Percentiles rank a stretch among this genome's conserved stretches.
phyloP scores from a whole-genome alignment of 1,139 yeast species.

The Entelexis paramagnoliae region DNA sequence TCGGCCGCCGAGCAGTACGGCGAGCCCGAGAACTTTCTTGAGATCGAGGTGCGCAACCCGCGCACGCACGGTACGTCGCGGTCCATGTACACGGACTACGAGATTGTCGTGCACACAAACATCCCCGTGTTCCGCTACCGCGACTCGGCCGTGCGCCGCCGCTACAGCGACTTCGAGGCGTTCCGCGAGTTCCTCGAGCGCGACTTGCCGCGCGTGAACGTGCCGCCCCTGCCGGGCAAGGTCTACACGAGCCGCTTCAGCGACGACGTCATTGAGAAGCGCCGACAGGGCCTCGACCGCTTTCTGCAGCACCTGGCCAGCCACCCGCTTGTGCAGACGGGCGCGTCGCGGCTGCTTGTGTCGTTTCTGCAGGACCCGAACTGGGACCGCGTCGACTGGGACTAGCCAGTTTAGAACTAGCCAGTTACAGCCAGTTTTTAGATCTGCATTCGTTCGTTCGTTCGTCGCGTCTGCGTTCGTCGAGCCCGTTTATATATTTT shows the following conservation, averaged over 20 bases:
- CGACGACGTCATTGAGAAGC: conserved; percentile 71
- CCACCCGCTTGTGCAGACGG: conserved; percentile 87
- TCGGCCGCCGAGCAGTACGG: conserved; percentile 63
- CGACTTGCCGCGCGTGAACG: conserved; percentile 65
- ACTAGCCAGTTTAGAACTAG: too few relatives aligned
- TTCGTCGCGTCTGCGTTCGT: too few relatives aligned
- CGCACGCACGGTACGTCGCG: conserved; percentile 54
- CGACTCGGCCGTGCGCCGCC: conserved; percentile 60
- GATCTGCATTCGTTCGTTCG: too few relatives aligned
- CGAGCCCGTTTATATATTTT: too few relatives aligned
- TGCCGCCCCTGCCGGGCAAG: conserved; percentile 86
- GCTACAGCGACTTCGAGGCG: conserved; percentile 83
- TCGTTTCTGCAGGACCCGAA: conserved; percentile 81
- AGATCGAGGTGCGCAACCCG: conserved; percentile 76
- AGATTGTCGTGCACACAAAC: conserved; percentile 62
- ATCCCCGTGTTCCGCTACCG: conserved; percentile 69
- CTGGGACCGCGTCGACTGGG: conserved; percentile 47
- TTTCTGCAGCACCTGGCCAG: conserved; percentile 76
- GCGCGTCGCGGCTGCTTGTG: conserved; percentile 59
- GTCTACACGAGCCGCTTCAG: conserved; percentile 63
- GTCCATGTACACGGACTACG: conserved; percentile 84
- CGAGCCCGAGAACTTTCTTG: conserved; percentile 89
- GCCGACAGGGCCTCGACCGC: conserved; percentile 74
- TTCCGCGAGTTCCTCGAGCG: conserved; percentile 66
- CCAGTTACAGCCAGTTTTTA: too few relatives aligned